Evolutionary conservation across 495 filamentous ascomycete species (phyloP).

Genomic region (Penicillium paxilli): DNA sequence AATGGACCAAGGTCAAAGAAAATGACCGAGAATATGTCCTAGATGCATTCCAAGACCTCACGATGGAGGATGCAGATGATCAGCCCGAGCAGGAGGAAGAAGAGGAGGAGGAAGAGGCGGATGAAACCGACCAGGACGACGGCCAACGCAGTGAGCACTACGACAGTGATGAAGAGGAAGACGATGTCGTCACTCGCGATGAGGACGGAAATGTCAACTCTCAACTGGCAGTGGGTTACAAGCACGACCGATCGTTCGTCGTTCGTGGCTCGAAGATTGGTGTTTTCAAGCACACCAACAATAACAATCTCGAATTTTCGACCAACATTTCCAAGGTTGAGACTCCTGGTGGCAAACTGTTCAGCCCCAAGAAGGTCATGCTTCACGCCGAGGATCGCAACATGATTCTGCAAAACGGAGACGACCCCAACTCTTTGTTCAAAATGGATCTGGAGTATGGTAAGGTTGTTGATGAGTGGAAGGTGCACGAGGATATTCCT

Average conservation of each 20-base stretch:
- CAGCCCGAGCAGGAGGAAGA: slow-evolving; percentile 63
- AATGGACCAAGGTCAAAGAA: slow-evolving; percentile 91
- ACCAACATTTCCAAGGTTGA: slow-evolving; percentile 96
- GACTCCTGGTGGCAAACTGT: slow-evolving; percentile 82
- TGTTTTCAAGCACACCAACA: slow-evolving; percentile 93
- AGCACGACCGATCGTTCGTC: slow-evolving; percentile 95
- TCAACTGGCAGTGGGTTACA: slow-evolving; percentile 96
- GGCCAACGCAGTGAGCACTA: slow-evolving; percentile 76
- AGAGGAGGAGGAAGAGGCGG: slow-evolving; percentile 65
- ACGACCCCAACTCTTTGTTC: slow-evolving; percentile 89
- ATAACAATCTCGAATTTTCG: slow-evolving; percentile 94
- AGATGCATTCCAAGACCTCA: slow-evolving; percentile 92
- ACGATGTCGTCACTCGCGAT: slow-evolving; percentile 71
- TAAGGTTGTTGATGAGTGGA: slow-evolving; percentile 99
- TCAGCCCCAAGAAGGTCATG: slow-evolving; percentile 98
- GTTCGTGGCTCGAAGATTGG: slow-evolving; percentile 97
- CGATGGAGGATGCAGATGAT: slow-evolving; percentile 76
- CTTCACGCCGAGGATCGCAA: slow-evolving; percentile 89
- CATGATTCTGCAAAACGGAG: slow-evolving; percentile 85
- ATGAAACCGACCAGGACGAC: slow-evolving; percentile 60
- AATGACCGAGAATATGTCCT: slow-evolving; percentile 91
- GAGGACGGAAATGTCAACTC: slow-evolving; percentile 89
- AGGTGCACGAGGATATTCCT: slow-evolving; percentile 95
- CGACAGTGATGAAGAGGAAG: slow-evolving; percentile 88
- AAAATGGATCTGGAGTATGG: slow-evolving; percentile 98